phyloP scores from a whole-genome alignment of 345 rosid species.

The Melaleuca quinquenervia region DNA sequence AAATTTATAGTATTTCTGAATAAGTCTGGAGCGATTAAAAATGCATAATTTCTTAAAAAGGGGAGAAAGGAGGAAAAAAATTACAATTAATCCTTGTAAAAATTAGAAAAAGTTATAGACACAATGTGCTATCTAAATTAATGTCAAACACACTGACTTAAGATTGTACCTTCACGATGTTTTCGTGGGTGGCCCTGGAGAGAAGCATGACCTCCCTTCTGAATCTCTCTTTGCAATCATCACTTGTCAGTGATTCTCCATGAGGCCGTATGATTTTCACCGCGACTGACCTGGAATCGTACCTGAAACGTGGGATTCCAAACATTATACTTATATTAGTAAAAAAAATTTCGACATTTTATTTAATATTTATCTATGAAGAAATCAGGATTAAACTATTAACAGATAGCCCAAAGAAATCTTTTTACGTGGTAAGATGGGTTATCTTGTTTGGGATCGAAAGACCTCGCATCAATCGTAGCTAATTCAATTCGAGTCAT shows the following conservation, averaged over 20 bases:
- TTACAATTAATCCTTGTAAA: background rate
- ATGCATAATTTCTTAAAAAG: background rate
- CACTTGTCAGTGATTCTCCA: background rate
- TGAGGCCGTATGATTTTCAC: background rate
- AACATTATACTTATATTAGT: background rate
- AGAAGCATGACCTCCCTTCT: slow-evolving; percentile 46
- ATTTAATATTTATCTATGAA: background rate
- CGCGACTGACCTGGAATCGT: background rate
- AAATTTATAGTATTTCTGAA: background rate
- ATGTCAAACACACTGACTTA: background rate
- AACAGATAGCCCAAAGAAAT: background rate
- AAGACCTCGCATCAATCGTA: background rate
- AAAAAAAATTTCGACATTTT: background rate
- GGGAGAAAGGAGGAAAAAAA: background rate
- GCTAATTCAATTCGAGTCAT: background rate
- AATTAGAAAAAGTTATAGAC: background rate
- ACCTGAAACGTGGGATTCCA: background rate
- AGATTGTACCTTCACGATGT: slow-evolving; percentile 30
- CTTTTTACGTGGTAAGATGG: background rate
- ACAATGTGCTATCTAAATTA: no score
- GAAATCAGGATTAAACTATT: background rate
- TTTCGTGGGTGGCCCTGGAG: slow-evolving; percentile 34
- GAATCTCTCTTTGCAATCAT: slow-evolving; percentile 25
- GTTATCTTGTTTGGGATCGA: background rate
- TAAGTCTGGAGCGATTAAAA: background rate